These are phyloP conservation scores for Aquilaria sinensis DNA, from an alignment of 345 rosid species.

Conservation along the genomic window DNA sequence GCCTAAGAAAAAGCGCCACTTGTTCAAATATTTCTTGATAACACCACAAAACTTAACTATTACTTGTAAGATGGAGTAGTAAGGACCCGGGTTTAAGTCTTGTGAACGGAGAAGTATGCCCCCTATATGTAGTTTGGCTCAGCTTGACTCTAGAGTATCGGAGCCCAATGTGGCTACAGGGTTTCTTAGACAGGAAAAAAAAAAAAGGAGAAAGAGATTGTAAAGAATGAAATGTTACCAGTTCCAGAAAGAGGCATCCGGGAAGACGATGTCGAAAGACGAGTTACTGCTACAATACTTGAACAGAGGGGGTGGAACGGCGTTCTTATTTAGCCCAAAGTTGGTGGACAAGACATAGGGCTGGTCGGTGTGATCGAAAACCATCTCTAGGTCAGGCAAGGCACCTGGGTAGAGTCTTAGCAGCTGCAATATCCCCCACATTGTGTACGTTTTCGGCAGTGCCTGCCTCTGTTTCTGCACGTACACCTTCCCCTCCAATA, in stretches of 20 bases:
- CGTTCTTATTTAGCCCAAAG: conserved; percentile 19
- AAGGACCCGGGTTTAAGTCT: too few relatives aligned
- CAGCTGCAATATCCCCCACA: conserved; percentile 80
- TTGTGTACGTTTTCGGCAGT: conserved; percentile 36
- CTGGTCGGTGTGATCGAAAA: conserved; percentile 55
- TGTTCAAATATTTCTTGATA: too few relatives aligned
- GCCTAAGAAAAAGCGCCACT: conserved; percentile 16
- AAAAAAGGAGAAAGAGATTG: too few relatives aligned
- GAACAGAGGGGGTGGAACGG: conserved; percentile 47
- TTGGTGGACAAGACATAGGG: conserved; percentile 33
- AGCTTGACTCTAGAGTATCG: too few relatives aligned
- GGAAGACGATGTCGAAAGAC: conserved; percentile 58
- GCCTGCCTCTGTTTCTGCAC: conserved; percentile 44
- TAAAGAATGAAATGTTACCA: conserved; percentile 32
- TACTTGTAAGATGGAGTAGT: too few relatives aligned
- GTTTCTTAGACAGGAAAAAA: too few relatives aligned
- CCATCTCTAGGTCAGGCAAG: conserved; percentile 65
- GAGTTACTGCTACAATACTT: conserved; percentile 48
- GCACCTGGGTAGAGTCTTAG: conserved; percentile 60
- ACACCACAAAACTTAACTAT: too few relatives aligned
- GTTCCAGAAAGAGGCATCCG: conserved; percentile 93
- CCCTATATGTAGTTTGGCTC: too few relatives aligned
- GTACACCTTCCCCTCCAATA: conserved; percentile 52
- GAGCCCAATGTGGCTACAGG: too few relatives aligned
- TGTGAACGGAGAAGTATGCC: too few relatives aligned